Conservation (phyloP, 176 grass and related monocot species). For the Zoysia japonica region DNA sequence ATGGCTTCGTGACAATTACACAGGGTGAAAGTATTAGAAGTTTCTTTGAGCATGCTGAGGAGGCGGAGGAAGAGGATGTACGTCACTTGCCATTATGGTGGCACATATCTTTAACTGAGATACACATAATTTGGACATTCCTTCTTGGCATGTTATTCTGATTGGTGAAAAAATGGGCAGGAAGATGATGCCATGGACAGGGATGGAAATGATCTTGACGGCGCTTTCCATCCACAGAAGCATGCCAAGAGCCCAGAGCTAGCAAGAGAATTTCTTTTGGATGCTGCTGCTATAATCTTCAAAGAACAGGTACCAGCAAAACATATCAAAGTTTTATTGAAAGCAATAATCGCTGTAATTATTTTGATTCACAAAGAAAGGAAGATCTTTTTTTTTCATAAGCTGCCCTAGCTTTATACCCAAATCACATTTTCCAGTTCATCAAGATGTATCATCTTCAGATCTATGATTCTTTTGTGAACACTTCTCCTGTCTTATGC, state of each 20-base stretch:
- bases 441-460: constrained; percentile 28
- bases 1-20: constrained; percentile 82
- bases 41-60: constrained; percentile 97
- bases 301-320: constrained; percentile 83
- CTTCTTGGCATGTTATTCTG: constrained; percentile 35
- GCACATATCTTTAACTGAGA: constrained; percentile 46
- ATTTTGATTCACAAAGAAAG: constrained; percentile 22
- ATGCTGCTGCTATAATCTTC: constrained; percentile 91
- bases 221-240: constrained; percentile 74
- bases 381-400: neutral
- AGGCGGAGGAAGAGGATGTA: constrained; percentile 98
- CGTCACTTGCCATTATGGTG: constrained; percentile 40
- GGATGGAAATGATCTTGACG: constrained; percentile 87
- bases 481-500: neutral
- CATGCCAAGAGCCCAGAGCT: constrained; percentile 97
- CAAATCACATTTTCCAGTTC: constrained; percentile 34
- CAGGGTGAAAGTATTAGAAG: constrained; percentile 81
- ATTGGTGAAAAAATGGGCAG: constrained; percentile 50
- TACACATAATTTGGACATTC: constrained; percentile 41
- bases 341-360: constrained; percentile 28
- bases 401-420: constrained; percentile 18
- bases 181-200: constrained; percentile 93
- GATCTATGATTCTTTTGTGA: constrained; percentile 12
- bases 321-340: neutral
- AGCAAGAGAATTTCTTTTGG: constrained; percentile 94